phyloP scores from a whole-genome alignment of 2,329 filamentous ascomycete genomes.

The Sarocladium oryzae region DNA sequence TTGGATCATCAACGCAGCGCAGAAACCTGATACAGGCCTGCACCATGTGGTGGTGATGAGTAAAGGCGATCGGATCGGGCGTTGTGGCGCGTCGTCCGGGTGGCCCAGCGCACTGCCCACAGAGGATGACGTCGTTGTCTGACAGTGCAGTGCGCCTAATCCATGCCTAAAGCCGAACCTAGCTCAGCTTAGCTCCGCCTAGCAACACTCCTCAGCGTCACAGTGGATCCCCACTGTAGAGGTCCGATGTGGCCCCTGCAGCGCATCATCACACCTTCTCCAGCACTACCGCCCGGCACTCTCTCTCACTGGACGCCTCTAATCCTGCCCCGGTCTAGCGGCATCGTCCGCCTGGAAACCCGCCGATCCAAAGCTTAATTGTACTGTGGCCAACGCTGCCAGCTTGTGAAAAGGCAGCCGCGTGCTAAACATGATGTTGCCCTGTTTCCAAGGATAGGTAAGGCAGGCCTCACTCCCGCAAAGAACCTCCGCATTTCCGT shows the following conservation, averaged over 20 bases:
- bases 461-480: no score
- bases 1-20: neutral
- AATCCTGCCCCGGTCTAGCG: constrained; percentile 4
- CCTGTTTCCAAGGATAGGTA: no score
- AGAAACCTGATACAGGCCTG: no score
- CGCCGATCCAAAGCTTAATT: constrained; percentile 4
- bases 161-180: no score
- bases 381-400: neutral
- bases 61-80: neutral
- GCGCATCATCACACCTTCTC: neutral
- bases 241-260: neutral
- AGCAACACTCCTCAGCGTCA: neutral
- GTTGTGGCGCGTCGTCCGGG: neutral
- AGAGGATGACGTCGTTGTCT: constrained; percentile 5
- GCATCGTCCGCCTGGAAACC: neutral
- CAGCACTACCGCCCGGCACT: neutral
- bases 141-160: neutral
- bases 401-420: neutral
- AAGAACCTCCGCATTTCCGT: no score
- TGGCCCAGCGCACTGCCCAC: neutral
- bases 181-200: no score
- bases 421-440: no score
- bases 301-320: no score
- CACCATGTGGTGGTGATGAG: neutral
- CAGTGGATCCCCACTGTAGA: neutral